Evolutionary conservation across 352 stramenopile species (phyloP).

Genomic region (Globisporangium sylvaticum): DNA sequence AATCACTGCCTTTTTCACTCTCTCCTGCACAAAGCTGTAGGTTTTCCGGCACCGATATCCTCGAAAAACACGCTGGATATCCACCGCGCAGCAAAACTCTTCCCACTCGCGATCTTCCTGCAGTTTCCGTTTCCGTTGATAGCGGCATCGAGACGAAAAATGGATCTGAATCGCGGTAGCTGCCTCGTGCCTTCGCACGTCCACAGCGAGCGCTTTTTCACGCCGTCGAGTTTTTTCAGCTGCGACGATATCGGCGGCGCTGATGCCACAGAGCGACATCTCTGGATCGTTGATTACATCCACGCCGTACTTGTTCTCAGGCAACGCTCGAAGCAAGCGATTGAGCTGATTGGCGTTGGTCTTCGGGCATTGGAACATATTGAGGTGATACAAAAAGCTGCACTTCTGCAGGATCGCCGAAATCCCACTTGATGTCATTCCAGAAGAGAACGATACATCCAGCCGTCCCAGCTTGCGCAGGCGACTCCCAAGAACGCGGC

Average conservation of each 20-base stretch:
- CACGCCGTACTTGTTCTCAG: constrained; percentile 33
- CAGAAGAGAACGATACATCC: constrained; percentile 31
- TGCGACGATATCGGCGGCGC: constrained; percentile 28
- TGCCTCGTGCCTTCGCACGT: constrained; percentile 21
- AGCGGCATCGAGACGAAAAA: constrained; percentile 31
- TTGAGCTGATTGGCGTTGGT: constrained; percentile 26
- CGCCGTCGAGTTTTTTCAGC: constrained; percentile 33
- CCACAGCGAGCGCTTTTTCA: constrained; percentile 21
- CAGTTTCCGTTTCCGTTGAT: constrained; percentile 19
- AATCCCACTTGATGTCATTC: constrained; percentile 26
- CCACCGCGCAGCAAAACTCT: constrained; percentile 44
- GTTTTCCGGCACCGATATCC: constrained; percentile 36
- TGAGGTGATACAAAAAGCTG: constrained; percentile 40
- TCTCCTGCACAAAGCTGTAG: constrained; percentile 36
- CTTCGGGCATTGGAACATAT: constrained; percentile 35
- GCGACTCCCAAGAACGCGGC: constrained; percentile 20
- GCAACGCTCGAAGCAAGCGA: constrained; percentile 17
- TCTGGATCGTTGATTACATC: constrained; percentile 51
- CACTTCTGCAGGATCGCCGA: constrained; percentile 32
- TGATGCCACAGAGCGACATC: constrained; percentile 39
- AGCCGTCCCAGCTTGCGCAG: constrained; percentile 39
- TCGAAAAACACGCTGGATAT: constrained; percentile 57
- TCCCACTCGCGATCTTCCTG: constrained; percentile 33
- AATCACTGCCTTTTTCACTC: constrained; percentile 35
- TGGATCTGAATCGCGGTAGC: constrained; percentile 42